These are phyloP conservation scores for Beauveria australis DNA, from an alignment of 2,329 filamentous ascomycete species.

Conservation along the genomic window DNA sequence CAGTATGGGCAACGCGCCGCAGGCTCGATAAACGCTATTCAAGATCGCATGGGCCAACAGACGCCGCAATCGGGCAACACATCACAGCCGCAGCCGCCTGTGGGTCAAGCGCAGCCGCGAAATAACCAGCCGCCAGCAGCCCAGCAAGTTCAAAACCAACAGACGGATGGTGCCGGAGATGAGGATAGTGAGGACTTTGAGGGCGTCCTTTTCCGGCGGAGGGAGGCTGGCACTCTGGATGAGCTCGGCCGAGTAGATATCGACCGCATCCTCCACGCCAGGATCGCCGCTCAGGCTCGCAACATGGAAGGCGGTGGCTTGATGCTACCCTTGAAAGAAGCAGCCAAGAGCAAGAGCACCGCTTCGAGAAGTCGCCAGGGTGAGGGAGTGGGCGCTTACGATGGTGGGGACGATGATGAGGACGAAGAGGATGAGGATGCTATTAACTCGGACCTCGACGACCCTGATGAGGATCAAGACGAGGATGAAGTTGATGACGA, in stretches of 20 bases:
- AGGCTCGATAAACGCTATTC: constrained; percentile 57
- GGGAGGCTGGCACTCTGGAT: constrained; percentile 42
- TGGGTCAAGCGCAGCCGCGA: constrained; percentile 22
- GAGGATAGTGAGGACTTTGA: constrained; percentile 45
- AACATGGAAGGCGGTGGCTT: constrained; percentile 67
- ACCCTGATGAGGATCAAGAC: constrained; percentile 76
- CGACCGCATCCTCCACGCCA: constrained; percentile 60
- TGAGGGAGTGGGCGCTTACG: constrained; percentile 41
- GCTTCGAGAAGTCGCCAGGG: constrained; percentile 18
- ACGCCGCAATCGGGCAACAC: constrained; percentile 24
- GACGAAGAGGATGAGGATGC: constrained; percentile 76
- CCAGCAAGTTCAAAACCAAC: constrained; percentile 28
- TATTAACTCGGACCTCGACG: constrained; percentile 96
- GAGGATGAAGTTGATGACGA: constrained; percentile 87
- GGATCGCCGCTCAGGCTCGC: constrained; percentile 57
- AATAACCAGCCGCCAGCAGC: constrained; percentile 23
- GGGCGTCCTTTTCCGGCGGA: constrained; percentile 51
- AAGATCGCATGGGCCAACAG: constrained; percentile 31
- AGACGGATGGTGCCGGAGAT: constrained; percentile 69
- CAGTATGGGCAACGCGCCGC: constrained; percentile 57
- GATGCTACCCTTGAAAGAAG: constrained; percentile 62
- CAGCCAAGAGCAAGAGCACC: constrained; percentile 26
- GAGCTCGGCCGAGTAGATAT: constrained; percentile 55
- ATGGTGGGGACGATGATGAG: constrained; percentile 56
- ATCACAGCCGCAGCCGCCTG: constrained; percentile 19